Conservation (phyloP, 1,139 yeast species). For the Magnusiomyces paraingens region DNA sequence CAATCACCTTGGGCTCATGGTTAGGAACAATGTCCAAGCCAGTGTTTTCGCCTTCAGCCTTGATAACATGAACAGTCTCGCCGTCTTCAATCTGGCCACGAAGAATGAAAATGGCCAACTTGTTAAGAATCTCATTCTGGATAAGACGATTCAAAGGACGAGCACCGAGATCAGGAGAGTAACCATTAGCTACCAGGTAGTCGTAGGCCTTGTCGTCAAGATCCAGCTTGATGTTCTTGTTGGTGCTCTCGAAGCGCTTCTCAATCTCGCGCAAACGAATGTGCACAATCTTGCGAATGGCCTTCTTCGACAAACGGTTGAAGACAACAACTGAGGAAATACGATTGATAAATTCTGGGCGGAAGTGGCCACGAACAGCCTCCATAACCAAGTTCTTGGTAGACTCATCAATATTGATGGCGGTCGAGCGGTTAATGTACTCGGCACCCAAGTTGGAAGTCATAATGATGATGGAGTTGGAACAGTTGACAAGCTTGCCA, state of each 20-base stretch:
- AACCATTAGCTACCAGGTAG: constrained; percentile 69
- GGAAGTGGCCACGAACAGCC: constrained; percentile 82
- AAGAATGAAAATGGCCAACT: constrained; percentile 78
- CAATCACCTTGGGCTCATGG: constrained; percentile 44
- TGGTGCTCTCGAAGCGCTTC: constrained; percentile 74
- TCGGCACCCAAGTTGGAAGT: constrained; percentile 97
- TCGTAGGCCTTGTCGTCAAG: constrained; percentile 70
- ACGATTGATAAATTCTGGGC: constrained; percentile 97
- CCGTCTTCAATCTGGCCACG: constrained; percentile 85
- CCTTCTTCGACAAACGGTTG: constrained; percentile 85
- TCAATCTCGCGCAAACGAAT: constrained; percentile 81
- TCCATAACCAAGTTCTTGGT: constrained; percentile 39
- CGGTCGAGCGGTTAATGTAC: constrained; percentile 64
- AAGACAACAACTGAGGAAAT: constrained; percentile 87
- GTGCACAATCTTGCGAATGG: constrained; percentile 84
- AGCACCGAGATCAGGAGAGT: constrained; percentile 92
- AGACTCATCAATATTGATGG: constrained; percentile 39
- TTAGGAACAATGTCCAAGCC: constrained; percentile 81
- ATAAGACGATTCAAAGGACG: constrained; percentile 94
- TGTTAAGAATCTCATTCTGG: constrained; percentile 74
- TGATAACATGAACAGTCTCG: constrained; percentile 66
- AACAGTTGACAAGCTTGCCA: constrained; percentile 88
- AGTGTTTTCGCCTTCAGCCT: constrained; percentile 34
- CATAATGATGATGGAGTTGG: constrained; percentile 90
- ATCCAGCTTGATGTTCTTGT: constrained; percentile 64